phyloP scores from a whole-genome alignment of 1,139 yeast species.

The Nakaseomyces nivariensis region DNA sequence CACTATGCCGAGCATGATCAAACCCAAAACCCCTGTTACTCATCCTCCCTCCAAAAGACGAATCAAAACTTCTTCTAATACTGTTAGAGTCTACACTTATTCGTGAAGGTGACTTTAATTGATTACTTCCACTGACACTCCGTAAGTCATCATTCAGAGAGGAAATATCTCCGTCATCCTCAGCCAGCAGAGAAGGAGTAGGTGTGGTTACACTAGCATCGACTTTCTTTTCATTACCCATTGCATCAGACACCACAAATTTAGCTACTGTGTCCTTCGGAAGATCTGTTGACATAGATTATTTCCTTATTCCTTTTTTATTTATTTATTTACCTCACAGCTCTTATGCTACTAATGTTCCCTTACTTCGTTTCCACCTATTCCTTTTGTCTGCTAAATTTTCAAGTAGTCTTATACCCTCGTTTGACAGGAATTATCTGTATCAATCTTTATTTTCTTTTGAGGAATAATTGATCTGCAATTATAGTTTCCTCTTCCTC shows the following conservation, averaged over 20 bases:
- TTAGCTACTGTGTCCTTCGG: conserved; percentile 3
- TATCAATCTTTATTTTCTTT: too few relatives aligned
- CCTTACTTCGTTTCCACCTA: too few relatives aligned
- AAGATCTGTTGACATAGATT: neutral
- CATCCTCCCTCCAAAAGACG: conserved; percentile 12
- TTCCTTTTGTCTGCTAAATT: too few relatives aligned
- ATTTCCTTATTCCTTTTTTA: neutral
- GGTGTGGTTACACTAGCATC: neutral
- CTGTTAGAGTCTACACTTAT: conserved; percentile 23
- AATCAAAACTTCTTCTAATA: conserved; percentile 29
- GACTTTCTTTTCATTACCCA: conserved; percentile 3
- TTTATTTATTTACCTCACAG: neutral
- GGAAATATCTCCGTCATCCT: conserved; percentile 10
- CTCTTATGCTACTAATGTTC: too few relatives aligned
- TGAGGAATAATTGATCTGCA: too few relatives aligned
- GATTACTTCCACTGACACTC: conserved; percentile 21
- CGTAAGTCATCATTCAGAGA: conserved; percentile 29
- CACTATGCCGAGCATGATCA: conserved; percentile 20
- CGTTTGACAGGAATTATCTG: too few relatives aligned
- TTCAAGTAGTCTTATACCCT: too few relatives aligned
- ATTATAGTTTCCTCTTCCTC: too few relatives aligned
- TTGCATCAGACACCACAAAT: conserved; percentile 2
- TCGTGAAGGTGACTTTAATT: conserved; percentile 10
- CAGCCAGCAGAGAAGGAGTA: neutral
- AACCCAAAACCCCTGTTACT: conserved; percentile 13